These are phyloP conservation scores for Skeletonema menzelii DNA, from an alignment of 108 stramenopile genomes.

Conservation along the genomic window DNA sequence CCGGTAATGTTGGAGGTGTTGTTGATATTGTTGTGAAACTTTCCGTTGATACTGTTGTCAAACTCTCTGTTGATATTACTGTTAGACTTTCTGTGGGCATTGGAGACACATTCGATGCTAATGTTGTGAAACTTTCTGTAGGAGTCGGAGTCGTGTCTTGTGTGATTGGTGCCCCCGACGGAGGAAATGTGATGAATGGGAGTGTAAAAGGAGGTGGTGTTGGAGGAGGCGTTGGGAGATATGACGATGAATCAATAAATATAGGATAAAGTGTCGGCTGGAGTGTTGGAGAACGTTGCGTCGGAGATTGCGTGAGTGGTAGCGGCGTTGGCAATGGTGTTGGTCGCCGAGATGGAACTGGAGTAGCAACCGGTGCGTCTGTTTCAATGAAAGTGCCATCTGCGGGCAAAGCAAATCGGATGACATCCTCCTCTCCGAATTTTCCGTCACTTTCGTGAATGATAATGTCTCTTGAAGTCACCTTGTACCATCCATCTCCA, in stretches of 20 bases:
- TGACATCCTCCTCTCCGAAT: constrained; percentile 28
- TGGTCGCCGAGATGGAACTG: background rate
- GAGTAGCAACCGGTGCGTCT: background rate
- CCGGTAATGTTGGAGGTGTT: background rate
- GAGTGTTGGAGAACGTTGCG: background rate
- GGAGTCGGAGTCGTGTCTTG: background rate
- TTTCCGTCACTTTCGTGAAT: constrained; percentile 21
- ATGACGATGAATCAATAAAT: background rate
- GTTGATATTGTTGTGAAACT: too few species aligned
- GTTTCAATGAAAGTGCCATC: constrained; percentile 8
- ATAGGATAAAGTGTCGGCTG: background rate
- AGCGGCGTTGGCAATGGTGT: background rate
- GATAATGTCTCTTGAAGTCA: constrained; percentile 20
- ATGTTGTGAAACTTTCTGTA: background rate
- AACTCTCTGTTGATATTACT: background rate
- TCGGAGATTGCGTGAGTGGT: background rate
- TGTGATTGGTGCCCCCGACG: background rate
- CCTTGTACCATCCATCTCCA: constrained; percentile 24
- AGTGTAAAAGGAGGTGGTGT: background rate
- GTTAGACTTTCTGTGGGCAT: background rate
- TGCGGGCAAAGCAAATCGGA: constrained; percentile 23
- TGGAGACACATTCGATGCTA: background rate
- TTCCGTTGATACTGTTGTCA: background rate
- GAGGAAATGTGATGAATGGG: background rate
- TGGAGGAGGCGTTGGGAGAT: background rate